Percentiles rank a stretch among this genome's conserved stretches.
Conservation (phyloP, 805 yeast species). For the Kluyveromyces wickerhamii region DNA sequence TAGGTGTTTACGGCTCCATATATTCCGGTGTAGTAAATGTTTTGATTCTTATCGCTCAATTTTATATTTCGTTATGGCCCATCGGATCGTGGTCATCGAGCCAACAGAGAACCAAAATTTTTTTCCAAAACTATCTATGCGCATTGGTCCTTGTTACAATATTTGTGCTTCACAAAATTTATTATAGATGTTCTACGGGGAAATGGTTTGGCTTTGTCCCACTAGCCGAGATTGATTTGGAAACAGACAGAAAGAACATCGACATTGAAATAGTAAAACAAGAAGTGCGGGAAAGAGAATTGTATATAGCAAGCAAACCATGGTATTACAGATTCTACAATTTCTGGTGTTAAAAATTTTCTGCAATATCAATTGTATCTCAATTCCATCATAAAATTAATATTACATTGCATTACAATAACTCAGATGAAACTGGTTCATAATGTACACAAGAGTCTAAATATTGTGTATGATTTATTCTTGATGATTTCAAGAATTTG, state of each 20-base stretch:
- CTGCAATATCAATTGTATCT: too few relatives aligned
- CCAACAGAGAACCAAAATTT: slow-evolving; percentile 36
- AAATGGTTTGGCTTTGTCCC: slow-evolving; percentile 26
- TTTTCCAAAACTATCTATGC: slow-evolving; percentile 52
- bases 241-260: slow-evolving; percentile 43
- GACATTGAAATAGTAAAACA: slow-evolving; percentile 40
- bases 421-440: too few relatives aligned
- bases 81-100: slow-evolving; percentile 31
- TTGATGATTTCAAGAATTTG: too few relatives aligned
- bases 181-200: slow-evolving; percentile 22
- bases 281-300: slow-evolving; percentile 38
- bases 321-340: slow-evolving; percentile 33
- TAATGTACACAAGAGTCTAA: too few relatives aligned
- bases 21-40: slow-evolving; percentile 44
- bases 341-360: slow-evolving; percentile 32
- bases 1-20: slow-evolving; percentile 51
- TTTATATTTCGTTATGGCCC: slow-evolving; percentile 66
- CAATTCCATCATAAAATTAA: too few relatives aligned
- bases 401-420: too few relatives aligned
- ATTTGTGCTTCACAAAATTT: slow-evolving; percentile 43
- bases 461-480: too few relatives aligned
- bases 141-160: slow-evolving; percentile 44
- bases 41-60: slow-evolving; percentile 53
- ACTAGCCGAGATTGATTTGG: slow-evolving; percentile 42
- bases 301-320: slow-evolving; percentile 30